These are phyloP conservation scores for Fusarium sp. DNA, from an alignment of 2,329 filamentous ascomycete species.

Conservation along the genomic window DNA sequence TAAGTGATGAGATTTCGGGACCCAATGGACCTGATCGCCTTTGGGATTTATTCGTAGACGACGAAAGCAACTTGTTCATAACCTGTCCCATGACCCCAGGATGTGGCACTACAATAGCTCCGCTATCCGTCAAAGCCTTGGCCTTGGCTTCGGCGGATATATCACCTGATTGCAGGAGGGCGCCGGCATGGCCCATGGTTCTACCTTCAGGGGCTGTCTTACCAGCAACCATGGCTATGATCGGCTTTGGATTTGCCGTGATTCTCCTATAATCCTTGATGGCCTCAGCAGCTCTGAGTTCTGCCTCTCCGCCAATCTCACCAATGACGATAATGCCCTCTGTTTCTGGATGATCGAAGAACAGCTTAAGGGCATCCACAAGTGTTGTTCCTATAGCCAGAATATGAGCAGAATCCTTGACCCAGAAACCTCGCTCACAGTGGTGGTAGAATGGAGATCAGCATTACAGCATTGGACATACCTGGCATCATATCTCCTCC, in stretches of 20 bases:
- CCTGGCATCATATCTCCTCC: slow-evolving; percentile 80
- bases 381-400: slow-evolving; percentile 66
- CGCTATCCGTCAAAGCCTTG: slow-evolving; percentile 50
- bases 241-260: slow-evolving; percentile 68
- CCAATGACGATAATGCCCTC: slow-evolving; percentile 78
- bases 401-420: neutral
- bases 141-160: slow-evolving; percentile 49
- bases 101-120: slow-evolving; percentile 53
- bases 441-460: neutral
- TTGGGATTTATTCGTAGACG: neutral
- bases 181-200: slow-evolving; percentile 80
- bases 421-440: too few relatives aligned
- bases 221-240: slow-evolving; percentile 73
- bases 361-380: slow-evolving; percentile 74
- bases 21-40: too few relatives aligned
- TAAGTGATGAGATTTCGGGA: too few relatives aligned
- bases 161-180: slow-evolving; percentile 57
- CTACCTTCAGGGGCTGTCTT: slow-evolving; percentile 68
- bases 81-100: slow-evolving; percentile 52
- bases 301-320: slow-evolving; percentile 76
- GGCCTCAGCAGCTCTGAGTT: slow-evolving; percentile 77
- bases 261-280: slow-evolving; percentile 72
- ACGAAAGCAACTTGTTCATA: neutral
- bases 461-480: slow-evolving; percentile 7
- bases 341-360: slow-evolving; percentile 75